These are phyloP conservation scores for Ceriops decandra DNA, from an alignment of 345 rosid species.

Conservation along the genomic window DNA sequence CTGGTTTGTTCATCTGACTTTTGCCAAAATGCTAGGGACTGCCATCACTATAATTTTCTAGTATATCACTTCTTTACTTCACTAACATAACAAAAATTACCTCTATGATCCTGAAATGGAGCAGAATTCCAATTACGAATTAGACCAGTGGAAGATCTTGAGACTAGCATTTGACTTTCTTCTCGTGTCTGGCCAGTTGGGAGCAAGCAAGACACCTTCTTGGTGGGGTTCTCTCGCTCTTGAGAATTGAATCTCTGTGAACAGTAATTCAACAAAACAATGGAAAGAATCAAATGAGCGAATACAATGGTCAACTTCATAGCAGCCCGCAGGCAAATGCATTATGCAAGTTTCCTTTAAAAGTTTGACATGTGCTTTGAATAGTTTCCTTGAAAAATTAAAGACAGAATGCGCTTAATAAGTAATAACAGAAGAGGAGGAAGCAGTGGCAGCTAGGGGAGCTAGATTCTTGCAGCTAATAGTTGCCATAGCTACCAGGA, in stretches of 20 bases:
- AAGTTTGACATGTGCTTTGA: too few relatives aligned
- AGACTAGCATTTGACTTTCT: slow-evolving; percentile 50
- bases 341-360: too few relatives aligned
- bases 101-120: slow-evolving; percentile 45
- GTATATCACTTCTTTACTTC: neutral
- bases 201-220: slow-evolving; percentile 57
- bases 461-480: too few relatives aligned
- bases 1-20: neutral
- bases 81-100: slow-evolving; percentile 31
- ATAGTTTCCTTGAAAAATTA: too few relatives aligned
- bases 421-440: too few relatives aligned
- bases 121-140: slow-evolving; percentile 59
- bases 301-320: neutral
- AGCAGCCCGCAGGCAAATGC: neutral
- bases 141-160: slow-evolving; percentile 50
- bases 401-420: too few relatives aligned
- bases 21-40: neutral
- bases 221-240: slow-evolving; percentile 53
- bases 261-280: neutral
- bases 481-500: too few relatives aligned
- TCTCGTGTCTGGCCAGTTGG: slow-evolving; percentile 46
- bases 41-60: neutral
- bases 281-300: neutral
- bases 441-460: too few relatives aligned
- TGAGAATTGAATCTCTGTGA: slow-evolving; percentile 71